These are phyloP conservation scores for Diplodia intermedia DNA, from an alignment of 2,329 filamentous ascomycete genomes.

Conservation along the genomic window DNA sequence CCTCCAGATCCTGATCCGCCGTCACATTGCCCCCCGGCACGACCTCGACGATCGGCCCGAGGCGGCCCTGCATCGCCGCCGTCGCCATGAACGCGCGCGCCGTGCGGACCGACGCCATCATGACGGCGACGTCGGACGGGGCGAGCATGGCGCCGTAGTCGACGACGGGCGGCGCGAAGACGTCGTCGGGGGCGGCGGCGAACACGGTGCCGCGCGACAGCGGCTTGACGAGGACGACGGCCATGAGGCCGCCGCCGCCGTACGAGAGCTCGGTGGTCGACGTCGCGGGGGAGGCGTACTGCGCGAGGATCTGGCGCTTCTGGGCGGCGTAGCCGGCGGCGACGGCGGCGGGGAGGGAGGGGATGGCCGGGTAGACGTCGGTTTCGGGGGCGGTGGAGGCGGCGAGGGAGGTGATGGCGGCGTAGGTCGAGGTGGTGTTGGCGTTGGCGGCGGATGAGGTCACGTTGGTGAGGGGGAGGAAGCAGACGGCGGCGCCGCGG, in stretches of 20 bases:
- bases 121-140: slow-evolving; percentile 38
- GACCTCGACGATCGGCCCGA: slow-evolving; percentile 36
- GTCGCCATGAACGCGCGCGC: slow-evolving; percentile 34
- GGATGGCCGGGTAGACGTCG: not conserved
- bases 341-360: not conserved
- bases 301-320: not conserved
- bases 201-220: slow-evolving; percentile 40
- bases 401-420: slow-evolving; percentile 6
- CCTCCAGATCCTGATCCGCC: slow-evolving; percentile 40
- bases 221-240: slow-evolving; percentile 33
- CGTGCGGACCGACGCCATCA: slow-evolving; percentile 38
- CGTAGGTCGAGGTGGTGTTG: not conserved
- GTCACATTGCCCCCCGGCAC: slow-evolving; percentile 42
- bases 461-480: slow-evolving; percentile 7
- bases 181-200: slow-evolving; percentile 34
- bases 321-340: not conserved
- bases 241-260: slow-evolving; percentile 11
- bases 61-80: slow-evolving; percentile 34
- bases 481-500: slow-evolving; percentile 3
- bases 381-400: not conserved
- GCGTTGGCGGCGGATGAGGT: not conserved
- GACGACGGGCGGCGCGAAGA: not conserved
- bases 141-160: slow-evolving; percentile 37
- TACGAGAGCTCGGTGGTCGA: not conserved
- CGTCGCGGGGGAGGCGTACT: not conserved